Percentiles rank a stretch among this genome's conserved stretches.
These are phyloP conservation scores for Phaeosphaeriaceae sp. DNA, from an alignment of 2,329 filamentous ascomycete species.

Conservation along the genomic window DNA sequence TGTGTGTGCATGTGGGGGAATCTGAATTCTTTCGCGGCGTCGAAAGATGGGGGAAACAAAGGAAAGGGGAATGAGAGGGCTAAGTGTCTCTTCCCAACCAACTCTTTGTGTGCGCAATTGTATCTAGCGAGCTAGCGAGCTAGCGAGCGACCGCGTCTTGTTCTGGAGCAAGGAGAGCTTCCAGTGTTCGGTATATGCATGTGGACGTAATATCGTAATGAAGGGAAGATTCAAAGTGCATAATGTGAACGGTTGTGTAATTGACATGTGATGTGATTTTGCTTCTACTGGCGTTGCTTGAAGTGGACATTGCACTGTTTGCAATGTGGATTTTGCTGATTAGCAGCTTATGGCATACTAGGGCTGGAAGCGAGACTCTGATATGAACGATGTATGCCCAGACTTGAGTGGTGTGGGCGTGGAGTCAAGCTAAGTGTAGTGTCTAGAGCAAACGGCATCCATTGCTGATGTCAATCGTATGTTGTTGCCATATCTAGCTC, in stretches of 20 bases:
- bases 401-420: too few relatives aligned
- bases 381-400: too few relatives aligned
- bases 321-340: too few relatives aligned
- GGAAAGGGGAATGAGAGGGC: neutral
- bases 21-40: neutral
- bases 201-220: conserved; percentile 13
- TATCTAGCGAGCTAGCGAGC: neutral
- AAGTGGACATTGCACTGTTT: too few relatives aligned
- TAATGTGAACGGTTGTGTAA: neutral
- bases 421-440: too few relatives aligned
- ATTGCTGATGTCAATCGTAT: too few relatives aligned
- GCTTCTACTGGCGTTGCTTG: too few relatives aligned
- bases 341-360: too few relatives aligned
- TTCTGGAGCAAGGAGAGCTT: neutral
- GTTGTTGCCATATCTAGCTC: too few relatives aligned
- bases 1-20: neutral
- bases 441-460: too few relatives aligned
- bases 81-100: neutral
- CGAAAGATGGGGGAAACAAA: neutral
- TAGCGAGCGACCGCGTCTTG: neutral
- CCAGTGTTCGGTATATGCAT: conserved; percentile 7
- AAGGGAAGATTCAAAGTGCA: neutral
- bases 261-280: neutral
- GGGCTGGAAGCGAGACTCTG: too few relatives aligned
- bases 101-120: neutral